Conservation (phyloP, 257 asterid genomes). For the Solanum gandarillasii region DNA sequence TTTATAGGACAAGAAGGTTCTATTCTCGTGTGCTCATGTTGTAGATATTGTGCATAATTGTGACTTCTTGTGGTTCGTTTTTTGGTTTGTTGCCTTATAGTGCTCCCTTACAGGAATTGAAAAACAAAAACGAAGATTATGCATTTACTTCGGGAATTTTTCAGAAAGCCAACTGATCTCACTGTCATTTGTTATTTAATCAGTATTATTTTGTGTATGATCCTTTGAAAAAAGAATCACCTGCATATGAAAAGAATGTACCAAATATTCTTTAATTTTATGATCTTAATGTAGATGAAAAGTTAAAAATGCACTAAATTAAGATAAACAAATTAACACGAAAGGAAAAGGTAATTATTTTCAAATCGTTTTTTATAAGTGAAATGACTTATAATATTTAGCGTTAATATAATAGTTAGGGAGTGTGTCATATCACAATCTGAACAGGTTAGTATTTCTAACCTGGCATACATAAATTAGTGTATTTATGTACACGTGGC, state of each 20-base stretch:
- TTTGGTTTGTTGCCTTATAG: neutral
- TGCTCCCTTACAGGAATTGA: neutral
- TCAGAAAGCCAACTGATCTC: neutral
- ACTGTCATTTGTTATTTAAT: neutral
- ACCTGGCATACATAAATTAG: neutral
- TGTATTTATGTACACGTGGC: neutral
- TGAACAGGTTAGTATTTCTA: neutral
- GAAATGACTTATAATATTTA: too few species aligned
- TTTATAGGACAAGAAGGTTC: conserved; percentile 40
- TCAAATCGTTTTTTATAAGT: too few species aligned
- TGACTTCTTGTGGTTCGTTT: neutral
- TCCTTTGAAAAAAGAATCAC: neutral
- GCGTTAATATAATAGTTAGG: neutral
- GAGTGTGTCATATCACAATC: neutral
- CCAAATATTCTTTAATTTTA: too few species aligned
- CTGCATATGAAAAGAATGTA: too few species aligned
- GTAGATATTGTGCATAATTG: neutral
- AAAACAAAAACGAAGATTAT: neutral
- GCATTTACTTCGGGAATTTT: neutral
- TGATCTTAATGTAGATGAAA: too few species aligned
- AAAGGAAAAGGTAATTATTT: too few species aligned
- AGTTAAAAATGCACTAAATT: neutral
- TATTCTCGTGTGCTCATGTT: conserved; percentile 24
- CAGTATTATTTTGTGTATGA: neutral
- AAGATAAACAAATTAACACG: too few species aligned